phyloP scores from a whole-genome alignment of 1,284 basidiomycete genomes.

The Moesziomyces globuligerus region DNA sequence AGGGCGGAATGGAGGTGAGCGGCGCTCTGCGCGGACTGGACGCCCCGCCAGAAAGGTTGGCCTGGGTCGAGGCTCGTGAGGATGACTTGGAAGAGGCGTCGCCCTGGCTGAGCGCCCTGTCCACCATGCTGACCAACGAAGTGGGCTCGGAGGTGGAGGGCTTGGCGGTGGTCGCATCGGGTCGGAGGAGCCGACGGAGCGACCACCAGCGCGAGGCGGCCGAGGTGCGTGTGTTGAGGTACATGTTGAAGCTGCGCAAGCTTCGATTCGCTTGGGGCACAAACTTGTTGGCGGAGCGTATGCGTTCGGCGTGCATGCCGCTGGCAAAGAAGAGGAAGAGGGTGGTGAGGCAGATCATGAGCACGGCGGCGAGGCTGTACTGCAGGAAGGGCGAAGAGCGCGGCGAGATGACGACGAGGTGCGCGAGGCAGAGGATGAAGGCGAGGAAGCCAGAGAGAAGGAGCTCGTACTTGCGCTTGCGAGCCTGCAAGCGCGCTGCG shows the following conservation, averaged over 20 bases:
- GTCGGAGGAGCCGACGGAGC: slow-evolving; percentile 1
- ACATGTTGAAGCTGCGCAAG: slow-evolving; percentile 92
- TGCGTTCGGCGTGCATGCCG: slow-evolving; percentile 95
- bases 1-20: slow-evolving; percentile 84
- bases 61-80: slow-evolving; percentile 3
- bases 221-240: slow-evolving; percentile 87
- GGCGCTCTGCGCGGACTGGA: slow-evolving; percentile 5
- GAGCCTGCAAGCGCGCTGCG: slow-evolving; percentile 79
- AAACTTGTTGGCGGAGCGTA: slow-evolving; percentile 96
- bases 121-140: background rate
- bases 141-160: background rate
- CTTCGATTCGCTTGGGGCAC: slow-evolving; percentile 95
- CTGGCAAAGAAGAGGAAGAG: slow-evolving; percentile 94
- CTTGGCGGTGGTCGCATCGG: background rate
- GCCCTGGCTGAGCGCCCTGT: background rate
- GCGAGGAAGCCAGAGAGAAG: slow-evolving; percentile 32
- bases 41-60: background rate
- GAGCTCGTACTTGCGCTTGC: slow-evolving; percentile 84
- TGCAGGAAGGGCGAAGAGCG: slow-evolving; percentile 41
- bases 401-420: slow-evolving; percentile 74
- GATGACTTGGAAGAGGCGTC: background rate
- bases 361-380: slow-evolving; percentile 53
- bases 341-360: slow-evolving; percentile 73
- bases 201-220: slow-evolving; percentile 69
- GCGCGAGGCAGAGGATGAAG: slow-evolving; percentile 81